Evolutionary conservation across 176 grass and related monocot genomes (phyloP), one percentile per base, ranked within the genome.

Genomic region (Bothriochloa decipiens): DNA sequence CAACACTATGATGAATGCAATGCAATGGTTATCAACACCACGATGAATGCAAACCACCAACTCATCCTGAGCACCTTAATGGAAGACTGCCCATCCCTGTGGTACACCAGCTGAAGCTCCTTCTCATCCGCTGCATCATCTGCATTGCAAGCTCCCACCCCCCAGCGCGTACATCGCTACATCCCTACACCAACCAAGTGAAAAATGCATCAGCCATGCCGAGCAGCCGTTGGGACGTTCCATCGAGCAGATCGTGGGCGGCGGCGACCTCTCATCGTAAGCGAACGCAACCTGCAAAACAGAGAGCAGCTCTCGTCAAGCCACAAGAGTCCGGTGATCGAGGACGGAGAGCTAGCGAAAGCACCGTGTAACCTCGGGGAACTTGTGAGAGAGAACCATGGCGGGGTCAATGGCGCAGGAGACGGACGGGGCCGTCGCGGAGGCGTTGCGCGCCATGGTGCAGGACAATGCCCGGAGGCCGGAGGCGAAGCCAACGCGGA

Each of bases 61-160:
- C 53, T n/a, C 7, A 60, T 61, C 8, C 11, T 37, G 65, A 36
- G 18, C 18, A 68, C 65, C 78, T 81, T 81, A 37, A 81, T 52
- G 12, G 12, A 69, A 25, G 65, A 69, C 45, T 37, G 28, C 0
- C 43, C 64, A 53, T 81, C 18, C 64, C 45, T 81, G 28, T 28
- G 18, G 64, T 81, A 81, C 45, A 81, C 65, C 45, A 81, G 64
- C 64, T 69, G 78, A 81, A 81, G 78, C 20, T 81, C 78, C 27
- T 50, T 68, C 45, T 81, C 43, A 20, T 81, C 78, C 20, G 29
- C 45, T 35, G n/a, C n/a, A n/a, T 20, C 46, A 53, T 81, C 78
- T 17, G 46, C 46, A 4, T 14, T 81, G 65, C 78, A 69, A 69
- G 29, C 78, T 53, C 78, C 78, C 13, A 69, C 45, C 11, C 11